Percentiles rank a stretch among this genome's conserved stretches.
Conservation (phyloP, 2,329 filamentous ascomycete genomes). For the Nemania sp. region DNA sequence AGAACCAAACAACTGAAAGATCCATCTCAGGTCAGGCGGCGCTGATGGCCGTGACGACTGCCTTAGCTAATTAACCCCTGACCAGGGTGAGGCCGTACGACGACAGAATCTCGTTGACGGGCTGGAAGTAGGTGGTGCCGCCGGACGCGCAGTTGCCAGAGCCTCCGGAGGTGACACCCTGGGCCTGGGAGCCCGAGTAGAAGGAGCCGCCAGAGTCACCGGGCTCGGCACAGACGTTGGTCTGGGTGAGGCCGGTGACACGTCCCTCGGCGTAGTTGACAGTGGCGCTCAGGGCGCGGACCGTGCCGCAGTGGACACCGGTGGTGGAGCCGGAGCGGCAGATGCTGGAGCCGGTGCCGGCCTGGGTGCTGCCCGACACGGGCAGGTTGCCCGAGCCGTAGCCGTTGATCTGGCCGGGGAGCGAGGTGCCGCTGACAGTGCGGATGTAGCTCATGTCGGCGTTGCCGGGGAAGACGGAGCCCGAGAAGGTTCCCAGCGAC, state of each 20-base stretch:
- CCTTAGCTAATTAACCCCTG: constrained; percentile 26
- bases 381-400: constrained; percentile 42
- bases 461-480: constrained; percentile 46
- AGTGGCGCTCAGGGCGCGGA: constrained; percentile 43
- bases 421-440: constrained; percentile 41
- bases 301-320: constrained; percentile 46
- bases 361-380: constrained; percentile 45
- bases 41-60: constrained; percentile 8
- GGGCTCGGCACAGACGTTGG: constrained; percentile 48
- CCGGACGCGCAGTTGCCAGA: constrained; percentile 45
- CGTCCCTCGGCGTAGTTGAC: constrained; percentile 46
- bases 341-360: constrained; percentile 44
- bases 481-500: constrained; percentile 44
- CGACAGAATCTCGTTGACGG: constrained; percentile 47
- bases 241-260: constrained; percentile 48
- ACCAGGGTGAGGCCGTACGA: constrained; percentile 43
- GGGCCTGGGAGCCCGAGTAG: constrained; percentile 47
- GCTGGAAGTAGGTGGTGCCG: constrained; percentile 48
- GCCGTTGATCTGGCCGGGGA: constrained; percentile 41
- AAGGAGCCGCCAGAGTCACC: constrained; percentile 49
- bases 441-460: constrained; percentile 47
- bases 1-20: constrained; percentile 25
- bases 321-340: constrained; percentile 50
- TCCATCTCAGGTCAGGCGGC: constrained; percentile 21
- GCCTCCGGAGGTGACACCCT: constrained; percentile 49